phyloP scores from a whole-genome alignment of 2,329 filamentous ascomycete species.

The Ophiostoma piceae region DNA sequence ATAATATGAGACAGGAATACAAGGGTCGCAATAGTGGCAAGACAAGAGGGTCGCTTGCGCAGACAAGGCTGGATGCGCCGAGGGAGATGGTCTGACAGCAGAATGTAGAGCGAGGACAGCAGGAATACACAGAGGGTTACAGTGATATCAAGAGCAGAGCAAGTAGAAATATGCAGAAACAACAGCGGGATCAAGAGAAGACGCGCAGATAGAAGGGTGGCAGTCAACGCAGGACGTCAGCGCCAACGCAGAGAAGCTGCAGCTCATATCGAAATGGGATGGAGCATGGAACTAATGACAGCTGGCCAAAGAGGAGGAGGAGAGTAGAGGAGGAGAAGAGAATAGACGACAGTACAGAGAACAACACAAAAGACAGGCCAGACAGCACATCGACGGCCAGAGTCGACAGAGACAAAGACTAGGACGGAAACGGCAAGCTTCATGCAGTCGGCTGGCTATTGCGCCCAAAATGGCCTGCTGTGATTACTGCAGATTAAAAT shows the following conservation, averaged over 20 bases:
- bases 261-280: not conserved
- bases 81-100: not conserved
- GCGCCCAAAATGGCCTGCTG: not conserved
- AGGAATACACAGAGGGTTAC: not conserved
- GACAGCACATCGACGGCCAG: no score
- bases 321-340: not conserved
- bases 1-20: not conserved
- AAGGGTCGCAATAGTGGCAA: not conserved
- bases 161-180: no score
- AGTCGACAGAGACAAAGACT: not conserved
- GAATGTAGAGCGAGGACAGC: not conserved
- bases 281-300: not conserved
- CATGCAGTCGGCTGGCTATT: not conserved
- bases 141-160: no score
- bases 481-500: not conserved
- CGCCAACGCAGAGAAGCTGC: not conserved
- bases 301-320: no score
- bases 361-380: not conserved
- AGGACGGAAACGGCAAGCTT: constrained; percentile 5
- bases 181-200: not conserved
- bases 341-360: not conserved
- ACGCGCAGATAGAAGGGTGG: not conserved
- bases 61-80: not conserved
- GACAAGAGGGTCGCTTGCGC: not conserved
- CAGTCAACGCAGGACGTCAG: constrained; percentile 2